Evolutionary conservation across 2,329 filamentous ascomycete genomes (phyloP).

Genomic region (Nothomitra cinnamomea): DNA sequence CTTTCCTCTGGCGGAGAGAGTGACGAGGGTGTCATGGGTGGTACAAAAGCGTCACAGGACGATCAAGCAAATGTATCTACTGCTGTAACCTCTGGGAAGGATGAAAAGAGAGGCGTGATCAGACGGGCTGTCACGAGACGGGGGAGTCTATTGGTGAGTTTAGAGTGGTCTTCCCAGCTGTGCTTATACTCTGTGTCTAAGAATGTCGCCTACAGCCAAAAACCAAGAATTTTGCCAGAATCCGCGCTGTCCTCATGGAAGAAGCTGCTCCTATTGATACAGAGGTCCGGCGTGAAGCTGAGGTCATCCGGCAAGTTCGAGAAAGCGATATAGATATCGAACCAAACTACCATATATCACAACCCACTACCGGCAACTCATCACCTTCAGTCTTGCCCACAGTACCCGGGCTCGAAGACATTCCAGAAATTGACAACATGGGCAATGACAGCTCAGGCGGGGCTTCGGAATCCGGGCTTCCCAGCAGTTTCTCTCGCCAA

Average conservation of each 20-base stretch:
- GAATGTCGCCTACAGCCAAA: slow-evolving; percentile 48
- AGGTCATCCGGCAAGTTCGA: slow-evolving; percentile 87
- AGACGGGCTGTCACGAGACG: slow-evolving; percentile 68
- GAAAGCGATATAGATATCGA: slow-evolving; percentile 64
- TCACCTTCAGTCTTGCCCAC: slow-evolving; percentile 14
- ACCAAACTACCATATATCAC: slow-evolving; percentile 13
- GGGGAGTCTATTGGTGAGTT: slow-evolving; percentile 68
- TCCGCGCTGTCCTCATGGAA: slow-evolving; percentile 75
- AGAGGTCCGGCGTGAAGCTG: slow-evolving; percentile 78
- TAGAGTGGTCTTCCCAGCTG: not conserved
- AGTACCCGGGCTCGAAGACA: slow-evolving; percentile 49
- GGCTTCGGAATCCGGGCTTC: slow-evolving; percentile 19
- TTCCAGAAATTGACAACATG: slow-evolving; percentile 53
- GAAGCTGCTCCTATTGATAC: slow-evolving; percentile 76
- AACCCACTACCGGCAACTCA: slow-evolving; percentile 1
- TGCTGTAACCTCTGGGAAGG: slow-evolving; percentile 18
- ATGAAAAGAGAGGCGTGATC: slow-evolving; percentile 57
- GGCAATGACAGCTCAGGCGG: slow-evolving; percentile 22
- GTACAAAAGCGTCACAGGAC: not conserved
- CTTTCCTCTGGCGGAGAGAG: slow-evolving; percentile 66
- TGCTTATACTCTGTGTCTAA: not conserved
- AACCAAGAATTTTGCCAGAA: slow-evolving; percentile 87
- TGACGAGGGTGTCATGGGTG: slow-evolving; percentile 38
- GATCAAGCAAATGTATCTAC: not conserved
- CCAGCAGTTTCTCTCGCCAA: slow-evolving; percentile 59